These are phyloP conservation scores for Claviceps digitariae DNA, from an alignment of 2,329 filamentous ascomycete species.

Conservation along the genomic window DNA sequence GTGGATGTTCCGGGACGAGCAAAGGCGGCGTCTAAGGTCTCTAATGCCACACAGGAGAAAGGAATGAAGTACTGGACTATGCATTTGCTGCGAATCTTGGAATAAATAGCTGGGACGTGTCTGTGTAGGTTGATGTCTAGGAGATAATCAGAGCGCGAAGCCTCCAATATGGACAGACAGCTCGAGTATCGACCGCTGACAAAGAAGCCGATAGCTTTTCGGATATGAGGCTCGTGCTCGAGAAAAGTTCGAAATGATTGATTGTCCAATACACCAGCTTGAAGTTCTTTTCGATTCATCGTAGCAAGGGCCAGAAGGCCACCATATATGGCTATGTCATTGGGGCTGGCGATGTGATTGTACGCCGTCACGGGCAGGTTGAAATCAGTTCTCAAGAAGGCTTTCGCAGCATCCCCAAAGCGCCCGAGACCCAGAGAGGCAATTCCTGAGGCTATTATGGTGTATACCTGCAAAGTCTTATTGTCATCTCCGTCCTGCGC, in stretches of 20 bases:
- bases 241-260: constrained; percentile 71
- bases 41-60: constrained; percentile 74
- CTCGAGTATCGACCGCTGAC: constrained; percentile 79
- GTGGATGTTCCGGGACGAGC: constrained; percentile 47
- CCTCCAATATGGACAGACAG: constrained; percentile 71
- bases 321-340: constrained; percentile 86
- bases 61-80: constrained; percentile 88
- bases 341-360: constrained; percentile 61
- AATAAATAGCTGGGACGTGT: constrained; percentile 59
- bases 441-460: constrained; percentile 38
- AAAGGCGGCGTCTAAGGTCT: constrained; percentile 68
- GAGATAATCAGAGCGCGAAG: constrained; percentile 74
- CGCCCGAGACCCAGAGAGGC: constrained; percentile 32
- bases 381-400: constrained; percentile 54
- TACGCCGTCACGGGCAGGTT: constrained; percentile 37
- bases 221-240: constrained; percentile 86
- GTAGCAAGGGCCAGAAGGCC: constrained; percentile 81
- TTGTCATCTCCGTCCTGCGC: constrained; percentile 34
- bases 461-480: constrained; percentile 31
- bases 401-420: constrained; percentile 50
- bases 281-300: constrained; percentile 68
- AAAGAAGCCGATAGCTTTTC: constrained; percentile 80
- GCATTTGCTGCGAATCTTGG: constrained; percentile 70
- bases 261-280: constrained; percentile 66
- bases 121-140: constrained; percentile 75